A percentile compares a stretch with the other conserved stretches of the same genome.
phyloP scores from a whole-genome alignment of 2,329 filamentous ascomycete species.

The Sarocladium kiliense region DNA sequence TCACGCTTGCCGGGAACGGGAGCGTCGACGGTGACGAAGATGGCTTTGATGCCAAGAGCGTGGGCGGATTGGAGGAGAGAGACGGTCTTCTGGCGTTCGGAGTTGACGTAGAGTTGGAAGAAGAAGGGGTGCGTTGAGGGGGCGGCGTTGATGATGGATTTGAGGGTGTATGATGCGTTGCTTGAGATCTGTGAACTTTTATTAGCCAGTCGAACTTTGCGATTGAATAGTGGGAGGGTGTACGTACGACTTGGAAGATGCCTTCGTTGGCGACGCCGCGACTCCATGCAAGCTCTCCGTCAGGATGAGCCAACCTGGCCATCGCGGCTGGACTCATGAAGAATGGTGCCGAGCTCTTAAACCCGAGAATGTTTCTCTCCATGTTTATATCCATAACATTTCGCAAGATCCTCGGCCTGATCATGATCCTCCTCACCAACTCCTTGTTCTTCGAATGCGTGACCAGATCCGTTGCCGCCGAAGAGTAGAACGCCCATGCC shows the following conservation, averaged over 20 bases:
- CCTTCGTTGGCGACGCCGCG: constrained; percentile 40
- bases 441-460: constrained; percentile 44
- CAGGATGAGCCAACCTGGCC: constrained; percentile 16
- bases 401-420: constrained; percentile 45
- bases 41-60: constrained; percentile 42
- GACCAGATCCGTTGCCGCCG: constrained; percentile 46
- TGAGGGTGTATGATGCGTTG: constrained; percentile 43
- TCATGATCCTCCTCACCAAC: constrained; percentile 42
- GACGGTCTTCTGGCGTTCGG: constrained; percentile 41
- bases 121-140: constrained; percentile 37
- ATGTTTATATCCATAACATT: constrained; percentile 37
- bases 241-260: constrained; percentile 43
- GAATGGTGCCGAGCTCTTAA: constrained; percentile 14
- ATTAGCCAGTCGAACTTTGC: no score
- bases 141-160: constrained; percentile 33
- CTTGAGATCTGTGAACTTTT: constrained; percentile 42
- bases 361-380: constrained; percentile 15
- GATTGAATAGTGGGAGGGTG: no score
- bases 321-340: constrained; percentile 18
- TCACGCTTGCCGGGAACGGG: constrained; percentile 53
- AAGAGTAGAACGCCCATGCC: constrained; percentile 51
- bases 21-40: constrained; percentile 50
- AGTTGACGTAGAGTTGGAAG: constrained; percentile 52
- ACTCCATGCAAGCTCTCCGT: constrained; percentile 45
- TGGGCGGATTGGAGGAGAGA: constrained; percentile 34